Evolutionary conservation across 1,139 yeast genomes (phyloP).

Genomic region (Entelexis paramagnoliae): DNA sequence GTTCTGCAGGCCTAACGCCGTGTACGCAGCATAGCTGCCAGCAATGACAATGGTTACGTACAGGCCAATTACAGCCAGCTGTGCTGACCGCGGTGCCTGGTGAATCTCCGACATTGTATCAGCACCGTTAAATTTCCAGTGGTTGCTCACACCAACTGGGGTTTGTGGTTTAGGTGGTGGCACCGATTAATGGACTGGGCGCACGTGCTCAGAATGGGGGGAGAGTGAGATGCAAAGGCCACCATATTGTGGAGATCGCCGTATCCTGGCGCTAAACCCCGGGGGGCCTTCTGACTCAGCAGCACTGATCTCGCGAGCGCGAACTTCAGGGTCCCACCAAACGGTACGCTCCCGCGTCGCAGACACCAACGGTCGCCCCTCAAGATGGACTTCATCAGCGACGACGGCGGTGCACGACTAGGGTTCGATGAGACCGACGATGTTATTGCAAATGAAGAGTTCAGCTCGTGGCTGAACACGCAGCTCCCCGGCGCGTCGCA

Average conservation of each 20-base stretch:
- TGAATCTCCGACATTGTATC: neutral
- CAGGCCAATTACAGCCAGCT: conserved; percentile 5
- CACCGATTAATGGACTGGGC: neutral
- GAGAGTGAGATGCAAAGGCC: neutral
- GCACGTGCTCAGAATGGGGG: neutral
- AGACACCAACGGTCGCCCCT: neutral
- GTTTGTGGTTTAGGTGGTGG: neutral
- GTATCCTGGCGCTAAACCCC: neutral
- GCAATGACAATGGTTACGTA: conserved; percentile 8
- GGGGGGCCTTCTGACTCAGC: neutral
- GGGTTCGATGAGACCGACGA: conserved; percentile 19
- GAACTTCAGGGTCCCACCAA: neutral
- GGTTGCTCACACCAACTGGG: too few relatives aligned
- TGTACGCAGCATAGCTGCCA: conserved; percentile 6
- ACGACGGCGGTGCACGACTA: conserved; percentile 11
- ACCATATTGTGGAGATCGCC: neutral
- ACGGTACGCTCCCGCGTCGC: neutral
- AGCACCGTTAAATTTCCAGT: too few relatives aligned
- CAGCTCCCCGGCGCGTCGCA: conserved; percentile 7
- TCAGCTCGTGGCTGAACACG: conserved; percentile 18
- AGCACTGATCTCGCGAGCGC: neutral
- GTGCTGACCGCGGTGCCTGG: conserved; percentile 7
- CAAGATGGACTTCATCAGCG: conserved; percentile 20
- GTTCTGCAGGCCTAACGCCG: conserved; percentile 10
- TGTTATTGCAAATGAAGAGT: conserved; percentile 16